Evolutionary conservation across 1,284 basidiomycete genomes (phyloP).

Genomic region (Chiua sp.): DNA sequence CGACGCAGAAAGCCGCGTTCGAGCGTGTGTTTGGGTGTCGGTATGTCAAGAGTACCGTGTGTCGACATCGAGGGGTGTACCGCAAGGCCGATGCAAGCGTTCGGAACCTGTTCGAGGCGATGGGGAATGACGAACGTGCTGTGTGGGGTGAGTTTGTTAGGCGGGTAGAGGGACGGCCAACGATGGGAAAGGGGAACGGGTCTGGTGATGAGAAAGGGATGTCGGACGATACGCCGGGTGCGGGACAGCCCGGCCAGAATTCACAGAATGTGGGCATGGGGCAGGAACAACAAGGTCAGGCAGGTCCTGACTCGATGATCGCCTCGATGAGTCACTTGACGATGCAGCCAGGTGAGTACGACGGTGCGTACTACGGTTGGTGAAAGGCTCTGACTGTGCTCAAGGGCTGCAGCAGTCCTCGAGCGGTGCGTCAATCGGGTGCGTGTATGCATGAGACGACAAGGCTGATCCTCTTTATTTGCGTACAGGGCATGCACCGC

Average conservation of each 20-base stretch:
- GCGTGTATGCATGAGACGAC: background rate
- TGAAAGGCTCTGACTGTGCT: background rate
- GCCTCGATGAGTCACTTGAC: slow-evolving; percentile 25
- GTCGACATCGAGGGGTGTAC: slow-evolving; percentile 68
- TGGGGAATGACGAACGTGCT: slow-evolving; percentile 61
- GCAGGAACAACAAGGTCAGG: slow-evolving; percentile 24
- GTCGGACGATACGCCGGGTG: slow-evolving; percentile 23
- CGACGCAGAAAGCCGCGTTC: slow-evolving; percentile 64
- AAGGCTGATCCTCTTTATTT: slow-evolving; percentile 1
- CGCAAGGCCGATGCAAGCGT: slow-evolving; percentile 54
- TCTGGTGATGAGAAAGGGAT: slow-evolving; percentile 27
- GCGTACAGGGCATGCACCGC: slow-evolving; percentile 9
- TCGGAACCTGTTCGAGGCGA: slow-evolving; percentile 53
- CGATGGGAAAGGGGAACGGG: slow-evolving; percentile 20
- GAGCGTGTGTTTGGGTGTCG: slow-evolving; percentile 67
- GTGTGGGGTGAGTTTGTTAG: slow-evolving; percentile 60
- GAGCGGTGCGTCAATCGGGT: slow-evolving; percentile 11
- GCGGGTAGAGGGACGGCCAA: slow-evolving; percentile 26
- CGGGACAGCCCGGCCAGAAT: slow-evolving; percentile 1
- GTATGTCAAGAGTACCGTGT: slow-evolving; percentile 74
- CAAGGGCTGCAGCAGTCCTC: slow-evolving; percentile 2
- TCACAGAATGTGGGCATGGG: background rate
- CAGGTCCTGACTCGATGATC: slow-evolving; percentile 22
- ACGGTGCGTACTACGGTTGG: background rate
- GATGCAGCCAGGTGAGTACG: slow-evolving; percentile 25